Conservation (phyloP, 192 early-diverging fungal genomes). For the Umbelopsis isabellina region DNA sequence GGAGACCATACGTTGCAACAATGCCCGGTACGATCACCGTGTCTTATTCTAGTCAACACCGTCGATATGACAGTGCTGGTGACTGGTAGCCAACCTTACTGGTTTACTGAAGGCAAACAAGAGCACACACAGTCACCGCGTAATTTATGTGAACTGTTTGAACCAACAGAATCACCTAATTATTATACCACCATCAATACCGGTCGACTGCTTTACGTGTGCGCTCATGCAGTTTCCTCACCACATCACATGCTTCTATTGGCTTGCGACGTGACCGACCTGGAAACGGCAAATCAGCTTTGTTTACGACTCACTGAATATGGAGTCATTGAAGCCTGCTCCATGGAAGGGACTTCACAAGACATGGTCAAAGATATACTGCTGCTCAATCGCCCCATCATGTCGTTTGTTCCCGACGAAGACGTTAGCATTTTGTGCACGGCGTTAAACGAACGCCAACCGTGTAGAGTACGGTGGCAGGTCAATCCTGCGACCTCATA, state of each 20-base stretch:
- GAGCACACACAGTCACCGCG: neutral
- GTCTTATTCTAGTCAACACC: too few species aligned
- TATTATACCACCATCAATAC: neutral
- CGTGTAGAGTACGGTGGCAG: constrained; percentile 11
- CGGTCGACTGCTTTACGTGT: constrained; percentile 16
- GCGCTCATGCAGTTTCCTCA: constrained; percentile 11
- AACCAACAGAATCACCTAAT: constrained; percentile 16
- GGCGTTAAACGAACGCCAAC: neutral
- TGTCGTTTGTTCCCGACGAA: constrained; percentile 35
- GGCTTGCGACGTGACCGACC: constrained; percentile 2
- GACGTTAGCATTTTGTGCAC: constrained; percentile 28
- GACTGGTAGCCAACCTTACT: constrained; percentile 11
- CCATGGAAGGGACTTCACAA: neutral
- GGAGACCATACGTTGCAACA: too few species aligned
- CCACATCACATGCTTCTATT: constrained; percentile 14
- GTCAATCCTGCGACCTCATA: constrained; percentile 19
- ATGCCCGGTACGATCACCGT: too few species aligned
- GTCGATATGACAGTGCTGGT: too few species aligned
- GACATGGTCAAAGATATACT: neutral
- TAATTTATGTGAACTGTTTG: neutral
- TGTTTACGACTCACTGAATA: constrained; percentile 33
- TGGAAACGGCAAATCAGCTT: neutral
- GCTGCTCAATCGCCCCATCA: constrained; percentile 26
- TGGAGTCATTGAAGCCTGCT: constrained; percentile 34
- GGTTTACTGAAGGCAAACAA: neutral